phyloP scores from a whole-genome alignment of 768 basidiomycete species.

The Dentipellis fragilis region DNA sequence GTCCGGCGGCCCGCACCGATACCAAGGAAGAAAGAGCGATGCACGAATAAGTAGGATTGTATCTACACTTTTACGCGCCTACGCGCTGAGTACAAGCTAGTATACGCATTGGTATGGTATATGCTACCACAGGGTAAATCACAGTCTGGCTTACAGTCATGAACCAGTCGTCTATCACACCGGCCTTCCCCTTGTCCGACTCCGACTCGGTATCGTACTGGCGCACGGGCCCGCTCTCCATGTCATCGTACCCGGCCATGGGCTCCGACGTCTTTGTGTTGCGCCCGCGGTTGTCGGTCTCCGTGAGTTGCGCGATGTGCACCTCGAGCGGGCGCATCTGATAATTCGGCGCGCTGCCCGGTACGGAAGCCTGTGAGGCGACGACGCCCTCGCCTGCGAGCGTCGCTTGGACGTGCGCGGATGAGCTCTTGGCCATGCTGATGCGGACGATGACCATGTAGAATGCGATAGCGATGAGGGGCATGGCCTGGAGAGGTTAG shows the following conservation, averaged over 20 bases:
- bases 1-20: no score
- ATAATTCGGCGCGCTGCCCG: not conserved
- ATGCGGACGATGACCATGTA: constrained; percentile 1
- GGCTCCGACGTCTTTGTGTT: not conserved
- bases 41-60: no score
- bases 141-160: no score
- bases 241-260: not conserved
- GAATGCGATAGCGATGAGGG: not conserved
- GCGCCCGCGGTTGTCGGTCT: not conserved
- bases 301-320: not conserved
- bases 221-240: not conserved
- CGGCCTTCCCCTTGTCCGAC: not conserved
- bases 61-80: no score
- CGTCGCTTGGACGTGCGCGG: not conserved
- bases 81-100: no score
- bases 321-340: not conserved
- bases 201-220: not conserved
- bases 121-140: no score
- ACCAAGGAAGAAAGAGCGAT: no score
- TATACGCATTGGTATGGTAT: no score
- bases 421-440: not conserved
- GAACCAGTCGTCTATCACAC: not conserved
- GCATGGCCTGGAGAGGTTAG: not conserved
- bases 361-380: not conserved
- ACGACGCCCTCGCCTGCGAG: not conserved